Evolutionary conservation across 1,284 basidiomycete species (phyloP).

Genomic region (Cryptococcus maquisensis): DNA sequence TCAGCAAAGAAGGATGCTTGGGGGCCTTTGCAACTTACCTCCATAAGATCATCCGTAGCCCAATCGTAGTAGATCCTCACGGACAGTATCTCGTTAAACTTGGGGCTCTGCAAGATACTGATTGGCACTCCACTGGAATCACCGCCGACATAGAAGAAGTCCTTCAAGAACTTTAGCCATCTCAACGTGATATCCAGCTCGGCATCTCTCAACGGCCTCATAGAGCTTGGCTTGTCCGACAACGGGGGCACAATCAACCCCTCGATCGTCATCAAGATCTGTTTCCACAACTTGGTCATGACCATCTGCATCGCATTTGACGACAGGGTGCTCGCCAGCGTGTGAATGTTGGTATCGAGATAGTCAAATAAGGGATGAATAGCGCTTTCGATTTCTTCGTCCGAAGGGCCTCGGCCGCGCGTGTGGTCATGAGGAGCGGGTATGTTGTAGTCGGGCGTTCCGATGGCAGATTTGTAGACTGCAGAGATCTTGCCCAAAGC

Average conservation of each 20-base stretch:
- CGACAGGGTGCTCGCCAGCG: constrained; percentile 81
- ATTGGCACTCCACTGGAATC: constrained; percentile 79
- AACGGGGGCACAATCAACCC: constrained; percentile 86
- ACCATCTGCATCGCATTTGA: constrained; percentile 85
- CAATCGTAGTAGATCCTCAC: constrained; percentile 91
- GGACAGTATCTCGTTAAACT: constrained; percentile 86
- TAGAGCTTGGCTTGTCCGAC: constrained; percentile 79
- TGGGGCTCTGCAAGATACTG: constrained; percentile 87
- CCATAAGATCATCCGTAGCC: constrained; percentile 88
- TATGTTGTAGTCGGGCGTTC: constrained; percentile 63
- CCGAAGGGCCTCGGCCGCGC: constrained; percentile 70
- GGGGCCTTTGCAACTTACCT: constrained; percentile 48
- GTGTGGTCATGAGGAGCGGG: constrained; percentile 53
- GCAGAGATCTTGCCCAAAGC: constrained; percentile 64
- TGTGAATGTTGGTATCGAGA: constrained; percentile 89
- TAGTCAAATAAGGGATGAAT: constrained; percentile 93
- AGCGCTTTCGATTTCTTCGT: constrained; percentile 91
- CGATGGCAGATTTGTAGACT: constrained; percentile 61
- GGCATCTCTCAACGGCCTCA: constrained; percentile 87
- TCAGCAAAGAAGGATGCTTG: background rate
- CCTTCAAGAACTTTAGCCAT: constrained; percentile 92
- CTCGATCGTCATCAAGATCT: constrained; percentile 84
- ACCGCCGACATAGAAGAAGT: constrained; percentile 93
- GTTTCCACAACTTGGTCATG: constrained; percentile 94
- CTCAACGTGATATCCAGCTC: constrained; percentile 98